Conservation (phyloP, 2,329 filamentous ascomycete species). For the Monosporascus sp. region DNA sequence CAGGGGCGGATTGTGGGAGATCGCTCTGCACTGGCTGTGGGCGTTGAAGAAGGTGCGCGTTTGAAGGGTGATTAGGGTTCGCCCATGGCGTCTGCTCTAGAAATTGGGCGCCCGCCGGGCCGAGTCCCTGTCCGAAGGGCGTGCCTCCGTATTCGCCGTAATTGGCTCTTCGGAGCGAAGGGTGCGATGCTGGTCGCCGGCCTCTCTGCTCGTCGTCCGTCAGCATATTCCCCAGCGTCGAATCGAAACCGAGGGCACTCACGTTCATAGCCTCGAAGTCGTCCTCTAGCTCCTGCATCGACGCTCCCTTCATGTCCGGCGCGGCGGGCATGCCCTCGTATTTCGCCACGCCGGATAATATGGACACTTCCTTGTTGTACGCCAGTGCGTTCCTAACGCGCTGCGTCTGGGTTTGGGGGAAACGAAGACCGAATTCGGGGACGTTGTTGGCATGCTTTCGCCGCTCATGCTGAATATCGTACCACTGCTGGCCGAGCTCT, state of each 20-base stretch:
- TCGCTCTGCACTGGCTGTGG: slow-evolving; percentile 34
- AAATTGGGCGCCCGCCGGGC: slow-evolving; percentile 76
- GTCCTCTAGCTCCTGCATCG: slow-evolving; percentile 69
- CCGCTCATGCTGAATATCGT: slow-evolving; percentile 85
- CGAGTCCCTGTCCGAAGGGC: slow-evolving; percentile 43
- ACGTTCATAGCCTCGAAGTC: slow-evolving; percentile 89
- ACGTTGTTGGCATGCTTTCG: slow-evolving; percentile 72
- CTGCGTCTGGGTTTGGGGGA: slow-evolving; percentile 69
- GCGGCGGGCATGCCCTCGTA: slow-evolving; percentile 95
- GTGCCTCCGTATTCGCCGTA: slow-evolving; percentile 44
- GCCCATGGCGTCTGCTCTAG: slow-evolving; percentile 89
- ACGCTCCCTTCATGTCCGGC: slow-evolving; percentile 73
- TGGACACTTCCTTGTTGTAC: slow-evolving; percentile 92
- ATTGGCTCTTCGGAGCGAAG: slow-evolving; percentile 31
- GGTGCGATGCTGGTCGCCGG: slow-evolving; percentile 26
- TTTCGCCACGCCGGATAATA: slow-evolving; percentile 85
- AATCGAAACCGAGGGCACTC: slow-evolving; percentile 32
- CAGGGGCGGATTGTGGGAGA: slow-evolving; percentile 11
- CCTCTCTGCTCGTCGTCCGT: slow-evolving; percentile 19
- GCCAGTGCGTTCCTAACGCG: slow-evolving; percentile 80
- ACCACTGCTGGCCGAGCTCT: slow-evolving; percentile 81
- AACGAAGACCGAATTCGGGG: slow-evolving; percentile 75
- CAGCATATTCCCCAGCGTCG: slow-evolving; percentile 6
- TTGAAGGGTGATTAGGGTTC: slow-evolving; percentile 74
- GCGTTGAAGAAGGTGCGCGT: slow-evolving; percentile 38